Evolutionary conservation across 2,329 filamentous ascomycete species (phyloP).

Genomic region (Pseudogymnoascus sp.): DNA sequence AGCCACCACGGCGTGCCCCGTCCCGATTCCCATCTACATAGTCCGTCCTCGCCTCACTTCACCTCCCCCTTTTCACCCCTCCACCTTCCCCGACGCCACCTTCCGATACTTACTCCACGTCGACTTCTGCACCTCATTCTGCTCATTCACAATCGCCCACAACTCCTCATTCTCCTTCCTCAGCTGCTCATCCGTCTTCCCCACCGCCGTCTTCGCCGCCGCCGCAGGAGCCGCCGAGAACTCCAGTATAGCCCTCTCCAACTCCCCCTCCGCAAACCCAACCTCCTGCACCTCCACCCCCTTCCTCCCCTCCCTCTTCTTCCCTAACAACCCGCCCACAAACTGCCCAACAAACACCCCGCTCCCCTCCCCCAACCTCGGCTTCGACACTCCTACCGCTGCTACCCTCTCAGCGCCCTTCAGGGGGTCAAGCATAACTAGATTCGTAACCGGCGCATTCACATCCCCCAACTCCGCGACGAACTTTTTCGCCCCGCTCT

Average conservation of each 20-base stretch:
- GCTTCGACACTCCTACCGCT: conserved; percentile 63
- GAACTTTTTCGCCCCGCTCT: conserved; percentile 40
- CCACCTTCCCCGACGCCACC: background rate
- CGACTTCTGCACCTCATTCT: conserved; percentile 35
- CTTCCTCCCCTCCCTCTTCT: conserved; percentile 48
- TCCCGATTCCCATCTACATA: background rate
- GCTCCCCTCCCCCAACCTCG: conserved; percentile 56
- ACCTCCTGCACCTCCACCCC: conserved; percentile 57
- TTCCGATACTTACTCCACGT: conserved; percentile 17
- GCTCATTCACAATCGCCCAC: conserved; percentile 37
- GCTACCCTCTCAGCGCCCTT: conserved; percentile 39
- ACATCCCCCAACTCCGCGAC: conserved; percentile 34
- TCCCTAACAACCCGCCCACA: conserved; percentile 67
- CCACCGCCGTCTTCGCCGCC: conserved; percentile 19
- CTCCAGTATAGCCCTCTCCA: conserved; percentile 42
- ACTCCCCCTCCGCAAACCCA: conserved; percentile 46
- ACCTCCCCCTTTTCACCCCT: background rate
- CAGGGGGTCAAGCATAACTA: conserved; percentile 61
- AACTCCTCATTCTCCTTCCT: conserved; percentile 37
- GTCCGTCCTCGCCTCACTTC: background rate
- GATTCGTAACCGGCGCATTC: conserved; percentile 74
- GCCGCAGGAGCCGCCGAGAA: conserved; percentile 29
- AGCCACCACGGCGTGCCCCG: background rate
- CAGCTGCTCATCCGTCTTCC: conserved; percentile 29
- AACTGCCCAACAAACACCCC: conserved; percentile 61